Conservation (phyloP, 2,329 filamentous ascomycete genomes). For the Aschersonia sp. region DNA sequence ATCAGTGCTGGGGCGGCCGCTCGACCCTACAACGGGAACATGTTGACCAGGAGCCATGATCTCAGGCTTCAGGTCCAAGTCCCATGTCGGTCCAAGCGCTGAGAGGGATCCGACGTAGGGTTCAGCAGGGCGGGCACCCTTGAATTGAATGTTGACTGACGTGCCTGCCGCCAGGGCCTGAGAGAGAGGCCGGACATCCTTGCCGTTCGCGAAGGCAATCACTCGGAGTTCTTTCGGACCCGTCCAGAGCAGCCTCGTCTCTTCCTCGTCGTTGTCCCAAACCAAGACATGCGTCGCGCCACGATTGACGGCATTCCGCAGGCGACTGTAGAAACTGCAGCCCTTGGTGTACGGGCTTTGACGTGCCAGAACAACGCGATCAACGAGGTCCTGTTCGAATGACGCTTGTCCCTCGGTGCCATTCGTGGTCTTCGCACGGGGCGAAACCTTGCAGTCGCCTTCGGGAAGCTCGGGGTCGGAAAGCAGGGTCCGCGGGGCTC, state of each 20-base stretch:
- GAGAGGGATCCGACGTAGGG: background rate
- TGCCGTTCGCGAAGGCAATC: background rate
- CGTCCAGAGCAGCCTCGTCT: background rate
- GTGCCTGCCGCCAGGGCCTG: background rate
- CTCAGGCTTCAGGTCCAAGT: conserved; percentile 27
- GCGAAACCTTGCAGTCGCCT: too few relatives aligned
- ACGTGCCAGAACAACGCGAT: background rate
- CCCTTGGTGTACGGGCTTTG: background rate
- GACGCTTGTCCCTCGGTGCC: background rate
- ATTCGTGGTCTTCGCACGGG: too few relatives aligned
- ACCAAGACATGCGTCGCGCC: background rate
- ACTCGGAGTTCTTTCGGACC: background rate
- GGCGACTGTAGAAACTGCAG: background rate
- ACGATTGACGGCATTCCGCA: background rate
- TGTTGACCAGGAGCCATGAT: conserved; percentile 21
- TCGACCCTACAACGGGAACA: background rate
- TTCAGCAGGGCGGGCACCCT: background rate
- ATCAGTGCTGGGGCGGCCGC: background rate
- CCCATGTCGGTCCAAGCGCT: conserved; percentile 7
- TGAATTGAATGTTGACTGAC: background rate
- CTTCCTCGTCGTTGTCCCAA: background rate
- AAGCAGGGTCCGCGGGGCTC: too few relatives aligned
- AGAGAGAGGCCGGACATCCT: background rate
- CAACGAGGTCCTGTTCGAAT: background rate
- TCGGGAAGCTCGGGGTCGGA: background rate